These are phyloP conservation scores for Mycena rosella DNA, from an alignment of 768 basidiomycete species.

Conservation along the genomic window DNA sequence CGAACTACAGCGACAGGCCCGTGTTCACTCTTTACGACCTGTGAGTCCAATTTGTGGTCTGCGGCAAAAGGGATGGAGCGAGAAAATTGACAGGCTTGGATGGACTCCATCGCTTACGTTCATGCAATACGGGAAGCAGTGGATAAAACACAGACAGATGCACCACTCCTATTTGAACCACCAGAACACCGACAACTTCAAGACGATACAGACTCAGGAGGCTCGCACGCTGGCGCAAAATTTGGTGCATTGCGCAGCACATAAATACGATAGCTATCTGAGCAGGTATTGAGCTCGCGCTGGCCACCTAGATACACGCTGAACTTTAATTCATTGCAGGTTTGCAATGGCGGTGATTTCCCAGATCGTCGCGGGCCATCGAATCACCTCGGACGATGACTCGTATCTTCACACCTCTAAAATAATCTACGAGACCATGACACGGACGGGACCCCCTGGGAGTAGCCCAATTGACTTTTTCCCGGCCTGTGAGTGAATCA, in stretches of 20 bases:
- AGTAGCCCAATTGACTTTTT: conserved; percentile 41
- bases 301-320: background rate
- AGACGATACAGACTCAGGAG: conserved; percentile 44
- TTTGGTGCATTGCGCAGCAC: background rate
- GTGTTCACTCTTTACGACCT: conserved; percentile 32
- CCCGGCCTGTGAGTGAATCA: conserved; percentile 30
- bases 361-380: conserved; percentile 48
- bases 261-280: conserved; percentile 5
- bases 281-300: background rate
- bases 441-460: conserved; percentile 19
- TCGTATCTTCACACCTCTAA: conserved; percentile 48
- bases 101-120: conserved; percentile 28
- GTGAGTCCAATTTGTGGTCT: conserved; percentile 17
- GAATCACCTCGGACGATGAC: conserved; percentile 49
- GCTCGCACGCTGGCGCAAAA: conserved; percentile 41
- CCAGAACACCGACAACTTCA: conserved; percentile 37
- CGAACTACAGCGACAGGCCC: conserved; percentile 41
- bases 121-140: conserved; percentile 36
- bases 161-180: conserved; percentile 38
- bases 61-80: background rate
- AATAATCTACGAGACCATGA: conserved; percentile 41
- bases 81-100: conserved; percentile 32
- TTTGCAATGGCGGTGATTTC: conserved; percentile 37
- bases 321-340: background rate
- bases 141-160: conserved; percentile 32